Base-by-base conservation (phyloP, 306 rosid species). In the Castanopsis chinensis region DNA sequence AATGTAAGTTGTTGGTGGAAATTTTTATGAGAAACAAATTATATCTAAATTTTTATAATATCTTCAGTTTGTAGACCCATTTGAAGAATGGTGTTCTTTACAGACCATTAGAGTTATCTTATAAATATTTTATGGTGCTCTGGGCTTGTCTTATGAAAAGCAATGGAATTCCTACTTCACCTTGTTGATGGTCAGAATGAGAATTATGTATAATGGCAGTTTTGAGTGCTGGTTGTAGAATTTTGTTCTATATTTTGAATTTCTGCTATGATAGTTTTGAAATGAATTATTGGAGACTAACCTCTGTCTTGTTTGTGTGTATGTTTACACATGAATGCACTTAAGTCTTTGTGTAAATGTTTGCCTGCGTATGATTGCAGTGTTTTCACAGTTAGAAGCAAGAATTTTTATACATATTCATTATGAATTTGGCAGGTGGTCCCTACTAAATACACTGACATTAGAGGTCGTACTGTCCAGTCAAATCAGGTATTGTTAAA, bases 401-500 rank as follows among this genome's bases (percentile, higher is more conserved):
- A 61, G 32, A 56, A 59, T 73, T 20, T 81, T 61, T 73, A 59
- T 71, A 53, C 67, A 43, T 52, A 28, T 54, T 60, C 60, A 58
- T 21, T 76, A 20, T 64, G 12, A 53, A 11, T 71, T 45, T 76
- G 77, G 85, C 90, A 94, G 98, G 98, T 94, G 76, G 98, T 94
- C 82, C 98, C 98, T 76, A 89, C 98, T 19, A 77, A 85, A 84
- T 94, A 92, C 84, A 89, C 84, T 37, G 82, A 82, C 77, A 63
- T 84, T 65, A 83, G 92, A 82, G 98, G 98, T 10, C 94, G 75
- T 78, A 86, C 85, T 55, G 79, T 85, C 80, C 73, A 80, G 54
- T 94, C 98, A 56, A 94, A 94, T 87, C 98, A 94, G 98, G 98
- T 94, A 92, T 75, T 37, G 68, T 54, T 59, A 75, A 73, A 73